Conservation (phyloP, 108 stramenopile species). For the Nannochloropsis salina region DNA sequence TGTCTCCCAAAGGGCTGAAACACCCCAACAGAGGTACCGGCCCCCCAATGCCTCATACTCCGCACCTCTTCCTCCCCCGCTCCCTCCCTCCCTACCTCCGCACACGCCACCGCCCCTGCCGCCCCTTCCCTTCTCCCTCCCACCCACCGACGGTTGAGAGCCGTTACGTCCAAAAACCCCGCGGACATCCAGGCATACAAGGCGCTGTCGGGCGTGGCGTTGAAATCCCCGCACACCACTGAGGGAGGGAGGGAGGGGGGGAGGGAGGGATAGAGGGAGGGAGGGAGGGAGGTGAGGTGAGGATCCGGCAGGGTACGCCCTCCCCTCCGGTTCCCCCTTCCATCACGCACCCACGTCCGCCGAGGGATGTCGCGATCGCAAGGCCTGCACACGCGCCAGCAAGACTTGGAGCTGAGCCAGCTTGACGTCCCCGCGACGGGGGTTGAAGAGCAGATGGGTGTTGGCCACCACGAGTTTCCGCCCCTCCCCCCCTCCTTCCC, state of each 20-base stretch:
- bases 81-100: slow-evolving; percentile 6
- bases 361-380: background rate
- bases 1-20: slow-evolving; percentile 12
- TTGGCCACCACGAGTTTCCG: slow-evolving; percentile 41
- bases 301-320: background rate
- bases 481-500: background rate
- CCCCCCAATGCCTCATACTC: background rate
- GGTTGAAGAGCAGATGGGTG: slow-evolving; percentile 50
- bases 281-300: no score
- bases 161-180: slow-evolving; percentile 27
- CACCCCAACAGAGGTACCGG: background rate
- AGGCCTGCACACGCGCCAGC: background rate
- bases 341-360: background rate
- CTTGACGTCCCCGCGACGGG: slow-evolving; percentile 51
- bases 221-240: slow-evolving; percentile 49
- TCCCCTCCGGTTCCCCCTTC: background rate
- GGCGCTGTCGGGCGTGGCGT: slow-evolving; percentile 49
- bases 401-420: slow-evolving; percentile 48
- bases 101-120: background rate
- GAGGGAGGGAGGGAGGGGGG: slow-evolving; percentile 20
- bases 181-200: slow-evolving; percentile 45
- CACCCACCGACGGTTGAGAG: slow-evolving; percentile 24
- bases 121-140: background rate
- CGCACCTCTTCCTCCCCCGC: background rate
- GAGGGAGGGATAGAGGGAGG: background rate